phyloP scores from a whole-genome alignment of 495 filamentous ascomycete species.

The Hypoxylon rickii region DNA sequence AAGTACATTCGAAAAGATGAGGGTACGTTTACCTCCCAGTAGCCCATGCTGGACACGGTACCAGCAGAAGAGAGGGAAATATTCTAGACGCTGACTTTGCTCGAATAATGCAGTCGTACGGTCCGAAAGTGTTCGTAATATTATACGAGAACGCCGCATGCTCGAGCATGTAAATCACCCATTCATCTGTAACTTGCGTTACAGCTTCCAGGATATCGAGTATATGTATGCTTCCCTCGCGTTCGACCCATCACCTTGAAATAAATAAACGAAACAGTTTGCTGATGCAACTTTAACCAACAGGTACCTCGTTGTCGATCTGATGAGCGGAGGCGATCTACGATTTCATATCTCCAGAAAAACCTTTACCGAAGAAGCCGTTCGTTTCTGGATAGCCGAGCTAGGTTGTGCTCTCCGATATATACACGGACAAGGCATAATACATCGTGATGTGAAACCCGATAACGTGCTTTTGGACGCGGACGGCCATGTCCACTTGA shows the following conservation, averaged over 20 bases:
- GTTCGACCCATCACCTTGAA: background rate
- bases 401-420: slow-evolving; percentile 91
- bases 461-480: slow-evolving; percentile 94
- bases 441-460: slow-evolving; percentile 95
- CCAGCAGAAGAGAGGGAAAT: slow-evolving; percentile 3
- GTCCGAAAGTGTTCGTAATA: slow-evolving; percentile 96
- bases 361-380: slow-evolving; percentile 95
- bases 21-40: slow-evolving; percentile 58
- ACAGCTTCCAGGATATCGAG: slow-evolving; percentile 98
- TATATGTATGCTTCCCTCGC: slow-evolving; percentile 74
- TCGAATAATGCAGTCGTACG: slow-evolving; percentile 71
- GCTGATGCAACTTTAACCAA: slow-evolving; percentile 20
- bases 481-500: slow-evolving; percentile 95
- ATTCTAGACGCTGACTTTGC: slow-evolving; percentile 10
- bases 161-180: slow-evolving; percentile 96
- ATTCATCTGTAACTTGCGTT: slow-evolving; percentile 97
- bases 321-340: slow-evolving; percentile 97
- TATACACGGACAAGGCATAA: slow-evolving; percentile 88
- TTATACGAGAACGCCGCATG: slow-evolving; percentile 96
- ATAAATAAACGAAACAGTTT: background rate
- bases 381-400: slow-evolving; percentile 95
- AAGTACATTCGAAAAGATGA: slow-evolving; percentile 99
- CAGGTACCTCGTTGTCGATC: slow-evolving; percentile 96
- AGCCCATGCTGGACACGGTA: background rate
- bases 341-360: slow-evolving; percentile 98